Evolutionary conservation across 495 filamentous ascomycete species (phyloP), one percentile per base, ranked within the genome.

Genomic region (Xylaria curta): DNA sequence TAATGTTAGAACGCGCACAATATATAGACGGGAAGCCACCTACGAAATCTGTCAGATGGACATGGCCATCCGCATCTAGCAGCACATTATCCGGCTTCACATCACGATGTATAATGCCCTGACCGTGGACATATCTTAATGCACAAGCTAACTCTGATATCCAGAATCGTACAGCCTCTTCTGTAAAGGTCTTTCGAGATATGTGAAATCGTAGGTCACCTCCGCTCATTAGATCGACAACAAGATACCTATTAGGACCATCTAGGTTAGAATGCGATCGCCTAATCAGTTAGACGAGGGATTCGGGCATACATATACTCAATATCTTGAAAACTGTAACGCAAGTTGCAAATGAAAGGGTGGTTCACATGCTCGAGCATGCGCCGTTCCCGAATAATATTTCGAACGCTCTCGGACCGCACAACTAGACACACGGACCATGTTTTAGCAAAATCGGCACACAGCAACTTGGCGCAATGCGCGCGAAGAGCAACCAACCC

Each of bases 301-400:
- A 38, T 68, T 47, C 21, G 8, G 72, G 82, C 93, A 75, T 87
- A 99, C 96, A 99, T 91, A 82, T 99, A 99, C 79, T 99, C 96
- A 75, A 98, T 93, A 81, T 99, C 96, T 83, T 99, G 96, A 80
- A 99, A 99, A 85, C 94, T 97, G 82, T 98, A 99, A 66, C 96
- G 91, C 85, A 99, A 87, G 81, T 99, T 99, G 86, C 96, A 99
- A 70, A 99, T 91, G 83, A 99, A 98, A 40, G 95, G 93, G 79
- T 99, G 96, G 79, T 97, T 97, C 76, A 99, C 87, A 80, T 98
- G 94, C 81, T 98, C 94, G 78, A 99, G 90, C 96, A 99, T 99
- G 77, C 94, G 87, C 70, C 96, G 89, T 85, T 99, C 96, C 73
- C 97, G 91, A 75, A 99, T 97, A 72, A 99, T 98, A 79, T 99